A percentile compares a stretch with the other conserved stretches of the same genome.
These are phyloP conservation scores for Monosporascus ibericus DNA, from an alignment of 2,329 filamentous ascomycete genomes.

Conservation along the genomic window DNA sequence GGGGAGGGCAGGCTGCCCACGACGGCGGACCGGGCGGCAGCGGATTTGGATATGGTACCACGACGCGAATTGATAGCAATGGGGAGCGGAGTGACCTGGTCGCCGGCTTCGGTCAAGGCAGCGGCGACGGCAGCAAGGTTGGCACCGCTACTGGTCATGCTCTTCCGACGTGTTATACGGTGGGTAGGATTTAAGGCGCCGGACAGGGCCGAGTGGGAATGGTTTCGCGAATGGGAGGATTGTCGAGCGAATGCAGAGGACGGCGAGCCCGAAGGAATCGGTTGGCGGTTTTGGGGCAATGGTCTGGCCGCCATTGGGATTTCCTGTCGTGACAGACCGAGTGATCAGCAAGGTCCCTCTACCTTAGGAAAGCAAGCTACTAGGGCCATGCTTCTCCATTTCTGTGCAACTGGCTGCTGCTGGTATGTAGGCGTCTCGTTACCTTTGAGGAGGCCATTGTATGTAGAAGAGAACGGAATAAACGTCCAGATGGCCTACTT, in stretches of 20 bases:
- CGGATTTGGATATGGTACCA: constrained; percentile 62
- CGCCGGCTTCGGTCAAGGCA: constrained; percentile 62
- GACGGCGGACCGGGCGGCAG: constrained; percentile 45
- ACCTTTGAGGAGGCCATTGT: constrained; percentile 61
- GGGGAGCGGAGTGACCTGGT: constrained; percentile 47
- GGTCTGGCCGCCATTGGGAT: constrained; percentile 61
- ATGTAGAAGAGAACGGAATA: constrained; percentile 16
- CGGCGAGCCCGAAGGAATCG: constrained; percentile 50
- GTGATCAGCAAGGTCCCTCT: constrained; percentile 31
- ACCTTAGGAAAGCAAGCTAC: constrained; percentile 18
- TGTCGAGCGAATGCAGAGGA: constrained; percentile 53
- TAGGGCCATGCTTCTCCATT: constrained; percentile 1
- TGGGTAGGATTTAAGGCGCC: constrained; percentile 73
- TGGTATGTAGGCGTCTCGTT: constrained; percentile 21
- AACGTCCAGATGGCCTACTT: constrained; percentile 7
- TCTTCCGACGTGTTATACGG: constrained; percentile 88
- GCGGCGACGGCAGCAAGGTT: constrained; percentile 73
- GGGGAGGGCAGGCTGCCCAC: constrained; percentile 56
- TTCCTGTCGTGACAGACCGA: constrained; percentile 40
- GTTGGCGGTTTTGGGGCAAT: constrained; percentile 56
- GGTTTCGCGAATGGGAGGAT: constrained; percentile 60
- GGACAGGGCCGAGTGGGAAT: constrained; percentile 75
- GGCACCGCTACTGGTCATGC: constrained; percentile 69
- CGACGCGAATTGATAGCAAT: constrained; percentile 56
- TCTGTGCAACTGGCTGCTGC: constrained; percentile 9